phyloP scores from a whole-genome alignment of 2,329 filamentous ascomycete species.

The Monilinia fructigena region DNA sequence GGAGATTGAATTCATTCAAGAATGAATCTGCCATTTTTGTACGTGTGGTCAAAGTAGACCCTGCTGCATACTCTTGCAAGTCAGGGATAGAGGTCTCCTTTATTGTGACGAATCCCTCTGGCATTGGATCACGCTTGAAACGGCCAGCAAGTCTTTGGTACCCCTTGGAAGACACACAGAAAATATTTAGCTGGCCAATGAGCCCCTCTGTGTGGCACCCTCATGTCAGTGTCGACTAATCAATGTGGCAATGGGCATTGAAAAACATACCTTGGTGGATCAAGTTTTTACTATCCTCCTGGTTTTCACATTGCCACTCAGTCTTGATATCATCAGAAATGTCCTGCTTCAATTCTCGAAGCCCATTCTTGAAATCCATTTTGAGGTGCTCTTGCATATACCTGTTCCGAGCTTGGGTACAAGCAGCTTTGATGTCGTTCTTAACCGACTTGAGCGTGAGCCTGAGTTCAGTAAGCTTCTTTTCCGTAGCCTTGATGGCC shows the following conservation, averaged over 20 bases:
- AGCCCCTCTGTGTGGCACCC: not conserved
- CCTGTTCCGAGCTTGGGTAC: not conserved
- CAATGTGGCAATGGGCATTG: not conserved
- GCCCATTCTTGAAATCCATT: slow-evolving; percentile 11
- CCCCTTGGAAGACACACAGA: not conserved
- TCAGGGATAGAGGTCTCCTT: not conserved
- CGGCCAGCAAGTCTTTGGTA: slow-evolving; percentile 3
- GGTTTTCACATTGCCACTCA: not conserved
- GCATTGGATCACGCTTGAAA: not conserved
- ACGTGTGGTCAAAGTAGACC: not conserved
- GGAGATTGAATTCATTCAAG: not conserved
- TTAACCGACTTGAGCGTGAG: not conserved
- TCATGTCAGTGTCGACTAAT: not conserved
- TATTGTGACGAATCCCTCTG: not conserved
- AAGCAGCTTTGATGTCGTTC: not conserved
- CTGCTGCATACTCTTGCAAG: not conserved
- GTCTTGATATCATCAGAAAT: not conserved
- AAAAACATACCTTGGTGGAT: not conserved
- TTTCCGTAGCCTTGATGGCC: not conserved
- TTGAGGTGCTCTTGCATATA: not conserved
- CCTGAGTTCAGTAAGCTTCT: not conserved
- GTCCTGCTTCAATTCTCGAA: slow-evolving; percentile 2
- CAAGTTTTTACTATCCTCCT: not conserved
- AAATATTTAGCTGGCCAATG: not conserved
- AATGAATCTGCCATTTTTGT: not conserved